A percentile compares a stretch with the other conserved stretches of the same genome.
Conservation (phyloP, 805 yeast genomes). For the Wickerhamomyces tratensis region DNA sequence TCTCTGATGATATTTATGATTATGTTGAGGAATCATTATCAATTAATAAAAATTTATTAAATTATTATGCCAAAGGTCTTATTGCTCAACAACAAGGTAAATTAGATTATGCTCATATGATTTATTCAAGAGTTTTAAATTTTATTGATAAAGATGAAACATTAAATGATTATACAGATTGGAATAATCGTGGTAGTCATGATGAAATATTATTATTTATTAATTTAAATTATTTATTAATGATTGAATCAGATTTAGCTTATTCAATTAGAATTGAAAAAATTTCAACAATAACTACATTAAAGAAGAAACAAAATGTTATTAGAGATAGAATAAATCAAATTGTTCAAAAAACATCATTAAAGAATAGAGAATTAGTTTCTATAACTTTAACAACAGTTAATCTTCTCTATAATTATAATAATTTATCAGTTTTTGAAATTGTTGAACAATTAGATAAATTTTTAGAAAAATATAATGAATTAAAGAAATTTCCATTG, state of each 20-base stretch:
- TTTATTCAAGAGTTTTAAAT: conserved; percentile 1
- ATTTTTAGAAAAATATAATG: conserved; percentile 8
- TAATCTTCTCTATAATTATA: conserved; percentile 7
- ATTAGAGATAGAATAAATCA: conserved; percentile 1
- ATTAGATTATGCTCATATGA: conserved; percentile 3
- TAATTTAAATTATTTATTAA: conserved; percentile 5
- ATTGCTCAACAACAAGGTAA: conserved; percentile 9
- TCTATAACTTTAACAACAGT: conserved; percentile 5
- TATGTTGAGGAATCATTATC: conserved; percentile 1
- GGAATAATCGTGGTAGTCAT: conserved; percentile 4
- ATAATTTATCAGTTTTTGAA: conserved; percentile 7
- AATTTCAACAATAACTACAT: not conserved
- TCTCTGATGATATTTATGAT: not conserved
- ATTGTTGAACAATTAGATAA: conserved; percentile 4
- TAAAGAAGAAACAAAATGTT: conserved; percentile 3
- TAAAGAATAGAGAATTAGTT: conserved; percentile 6
- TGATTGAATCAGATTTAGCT: conserved; percentile 8
- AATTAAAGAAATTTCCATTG: conserved; percentile 12
- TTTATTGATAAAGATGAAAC: not conserved
- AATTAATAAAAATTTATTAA: not conserved
- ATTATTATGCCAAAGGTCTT: conserved; percentile 7
- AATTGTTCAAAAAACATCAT: conserved; percentile 1
- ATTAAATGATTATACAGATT: not conserved
- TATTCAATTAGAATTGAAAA: conserved; percentile 3
- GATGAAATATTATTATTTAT: conserved; percentile 9